A percentile compares a stretch with the other conserved stretches of the same genome.
phyloP scores from a whole-genome alignment of 495 filamentous ascomycete genomes.

The Trichocladium antarcticum region DNA sequence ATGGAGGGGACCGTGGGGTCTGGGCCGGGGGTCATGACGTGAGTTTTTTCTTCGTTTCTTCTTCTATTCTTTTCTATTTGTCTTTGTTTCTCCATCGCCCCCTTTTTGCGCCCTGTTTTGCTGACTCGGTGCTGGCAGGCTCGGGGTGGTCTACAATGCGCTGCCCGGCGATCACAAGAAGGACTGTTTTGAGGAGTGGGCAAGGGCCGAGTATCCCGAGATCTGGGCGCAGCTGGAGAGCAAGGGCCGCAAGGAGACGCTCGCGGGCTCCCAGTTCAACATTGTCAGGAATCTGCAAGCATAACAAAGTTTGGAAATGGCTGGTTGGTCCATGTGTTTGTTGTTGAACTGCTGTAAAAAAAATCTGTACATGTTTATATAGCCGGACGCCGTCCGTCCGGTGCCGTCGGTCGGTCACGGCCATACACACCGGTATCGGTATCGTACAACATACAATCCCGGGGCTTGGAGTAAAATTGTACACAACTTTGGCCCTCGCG shows the following conservation, averaged over 20 bases:
- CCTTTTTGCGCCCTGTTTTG: background rate
- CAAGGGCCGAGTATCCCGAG: slow-evolving; percentile 50
- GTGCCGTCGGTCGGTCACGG: background rate
- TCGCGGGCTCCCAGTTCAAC: slow-evolving; percentile 34
- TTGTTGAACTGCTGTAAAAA: slow-evolving; percentile 2
- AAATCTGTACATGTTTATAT: slow-evolving; percentile 9
- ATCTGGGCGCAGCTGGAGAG: slow-evolving; percentile 54
- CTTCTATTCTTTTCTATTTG: background rate
- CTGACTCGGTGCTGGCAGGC: slow-evolving; percentile 29
- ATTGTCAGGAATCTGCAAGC: slow-evolving; percentile 34
- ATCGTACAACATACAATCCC: background rate
- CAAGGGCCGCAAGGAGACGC: slow-evolving; percentile 29
- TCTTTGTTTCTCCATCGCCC: background rate
- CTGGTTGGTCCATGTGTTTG: background rate
- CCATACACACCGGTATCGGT: background rate
- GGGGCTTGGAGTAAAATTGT: too few species aligned
- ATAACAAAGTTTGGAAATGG: slow-evolving; percentile 14
- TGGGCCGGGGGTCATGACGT: slow-evolving; percentile 57
- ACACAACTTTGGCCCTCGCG: too few species aligned
- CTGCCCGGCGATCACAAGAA: slow-evolving; percentile 49
- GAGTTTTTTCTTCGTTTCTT: slow-evolving; percentile 32
- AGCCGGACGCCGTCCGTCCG: background rate
- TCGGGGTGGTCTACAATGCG: slow-evolving; percentile 64
- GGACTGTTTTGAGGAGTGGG: slow-evolving; percentile 62
- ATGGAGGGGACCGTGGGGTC: slow-evolving; percentile 55